phyloP scores from a whole-genome alignment of 768 basidiomycete genomes.

The Suillus clintonianus region DNA sequence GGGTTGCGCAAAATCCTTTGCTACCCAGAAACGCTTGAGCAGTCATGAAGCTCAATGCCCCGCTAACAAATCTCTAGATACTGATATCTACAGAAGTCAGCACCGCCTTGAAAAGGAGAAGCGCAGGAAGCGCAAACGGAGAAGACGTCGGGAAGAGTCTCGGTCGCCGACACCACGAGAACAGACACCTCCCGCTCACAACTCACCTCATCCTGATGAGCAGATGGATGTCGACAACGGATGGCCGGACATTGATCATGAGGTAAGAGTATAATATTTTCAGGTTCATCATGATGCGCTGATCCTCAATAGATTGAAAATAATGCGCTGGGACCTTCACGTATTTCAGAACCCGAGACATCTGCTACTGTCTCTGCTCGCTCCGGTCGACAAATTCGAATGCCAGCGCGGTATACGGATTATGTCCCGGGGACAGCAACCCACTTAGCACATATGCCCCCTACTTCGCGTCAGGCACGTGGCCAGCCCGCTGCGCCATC shows the following conservation, averaged over 20 bases:
- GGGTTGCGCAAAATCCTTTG: neutral
- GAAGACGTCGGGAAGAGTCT: no score
- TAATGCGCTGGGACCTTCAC: no score
- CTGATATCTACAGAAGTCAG: neutral
- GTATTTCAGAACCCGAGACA: neutral
- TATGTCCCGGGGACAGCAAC: neutral
- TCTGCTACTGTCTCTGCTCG: neutral
- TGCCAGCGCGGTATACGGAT: slow-evolving; percentile 1
- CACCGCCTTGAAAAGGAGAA: neutral
- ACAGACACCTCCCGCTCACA: no score
- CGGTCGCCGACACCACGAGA: no score
- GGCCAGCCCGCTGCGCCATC: neutral
- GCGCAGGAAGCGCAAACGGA: neutral
- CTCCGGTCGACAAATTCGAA: neutral
- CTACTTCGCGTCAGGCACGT: neutral
- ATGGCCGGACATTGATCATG: no score
- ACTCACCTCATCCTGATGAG: no score
- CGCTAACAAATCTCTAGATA: neutral
- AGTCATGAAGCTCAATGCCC: neutral
- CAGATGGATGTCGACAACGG: no score
- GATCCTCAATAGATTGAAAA: no score
- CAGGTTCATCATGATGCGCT: no score
- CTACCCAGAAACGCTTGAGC: neutral
- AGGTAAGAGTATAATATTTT: no score
- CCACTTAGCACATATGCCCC: neutral